Conservation (phyloP, 2,329 filamentous ascomycete genomes). For the Aspergillus sp. region DNA sequence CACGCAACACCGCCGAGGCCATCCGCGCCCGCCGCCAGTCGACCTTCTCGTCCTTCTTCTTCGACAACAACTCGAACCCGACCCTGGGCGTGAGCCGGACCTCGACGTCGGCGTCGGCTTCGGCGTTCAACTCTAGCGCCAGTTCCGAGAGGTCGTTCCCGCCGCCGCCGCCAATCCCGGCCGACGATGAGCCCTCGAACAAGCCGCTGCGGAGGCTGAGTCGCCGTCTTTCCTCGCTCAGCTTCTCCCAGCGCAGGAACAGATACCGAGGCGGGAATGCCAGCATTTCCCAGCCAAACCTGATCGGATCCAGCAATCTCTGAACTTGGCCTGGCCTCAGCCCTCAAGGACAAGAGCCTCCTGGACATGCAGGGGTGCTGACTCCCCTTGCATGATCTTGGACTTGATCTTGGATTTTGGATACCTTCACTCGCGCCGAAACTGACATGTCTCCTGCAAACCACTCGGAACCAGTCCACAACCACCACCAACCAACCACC, state of each 20-base stretch:
- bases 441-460: too few relatives aligned
- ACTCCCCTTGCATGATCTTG: not conserved
- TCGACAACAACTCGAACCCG: slow-evolving; percentile 5
- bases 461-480: too few relatives aligned
- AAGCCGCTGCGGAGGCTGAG: slow-evolving; percentile 24
- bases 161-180: slow-evolving; percentile 14
- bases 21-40: slow-evolving; percentile 27
- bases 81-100: not conserved
- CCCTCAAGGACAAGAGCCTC: not conserved
- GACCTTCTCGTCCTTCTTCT: slow-evolving; percentile 20
- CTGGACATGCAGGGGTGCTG: not conserved
- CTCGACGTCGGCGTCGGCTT: not conserved
- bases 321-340: not conserved
- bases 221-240: slow-evolving; percentile 26
- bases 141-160: not conserved
- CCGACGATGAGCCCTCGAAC: slow-evolving; percentile 20
- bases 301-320: slow-evolving; percentile 33
- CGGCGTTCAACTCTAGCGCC: slow-evolving; percentile 4
- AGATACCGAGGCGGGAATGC: slow-evolving; percentile 14
- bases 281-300: slow-evolving; percentile 34
- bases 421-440: too few relatives aligned
- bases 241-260: slow-evolving; percentile 23
- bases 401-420: too few relatives aligned
- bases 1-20: slow-evolving; percentile 23
- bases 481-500: too few relatives aligned